These are phyloP conservation scores for Fagopyrum tataricum DNA, from an alignment of 148 eudicot species.

Conservation along the genomic window DNA sequence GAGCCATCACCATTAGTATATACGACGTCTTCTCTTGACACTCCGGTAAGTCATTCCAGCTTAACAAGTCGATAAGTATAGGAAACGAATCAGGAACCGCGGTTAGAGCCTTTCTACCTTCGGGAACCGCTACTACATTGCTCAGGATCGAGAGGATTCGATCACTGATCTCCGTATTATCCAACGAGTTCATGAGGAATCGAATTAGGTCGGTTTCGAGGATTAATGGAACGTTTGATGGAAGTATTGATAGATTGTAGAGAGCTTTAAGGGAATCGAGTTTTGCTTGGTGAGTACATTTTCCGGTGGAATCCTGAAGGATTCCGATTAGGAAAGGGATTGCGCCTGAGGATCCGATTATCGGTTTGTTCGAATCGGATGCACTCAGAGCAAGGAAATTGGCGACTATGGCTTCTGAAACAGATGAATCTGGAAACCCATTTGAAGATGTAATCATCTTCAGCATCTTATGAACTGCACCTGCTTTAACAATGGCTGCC, in stretches of 20 bases:
- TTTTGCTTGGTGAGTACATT: conserved; percentile 34
- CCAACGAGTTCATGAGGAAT: conserved; percentile 39
- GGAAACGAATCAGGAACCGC: conserved; percentile 40
- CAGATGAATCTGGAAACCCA: conserved; percentile 23
- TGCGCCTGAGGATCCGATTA: conserved; percentile 80
- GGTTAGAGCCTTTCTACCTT: conserved; percentile 62
- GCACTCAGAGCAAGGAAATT: conserved; percentile 90
- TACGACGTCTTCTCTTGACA: conserved; percentile 89
- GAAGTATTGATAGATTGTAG: conserved; percentile 68
- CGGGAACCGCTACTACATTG: conserved; percentile 49
- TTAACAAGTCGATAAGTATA: conserved; percentile 58
- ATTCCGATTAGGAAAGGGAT: conserved; percentile 51
- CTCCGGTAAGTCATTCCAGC: conserved; percentile 70
- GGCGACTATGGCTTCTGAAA: conserved; percentile 73
- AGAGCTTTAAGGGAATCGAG: conserved; percentile 75
- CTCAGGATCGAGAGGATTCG: conserved; percentile 62
- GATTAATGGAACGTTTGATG: conserved; percentile 42
- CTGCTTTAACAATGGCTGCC: conserved; percentile 83
- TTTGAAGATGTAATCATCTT: conserved; percentile 45
- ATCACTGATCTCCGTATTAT: conserved; percentile 51
- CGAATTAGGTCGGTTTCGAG: conserved; percentile 50
- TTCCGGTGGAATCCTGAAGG: conserved; percentile 27
- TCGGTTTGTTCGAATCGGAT: conserved; percentile 65
- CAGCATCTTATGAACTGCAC: conserved; percentile 90
- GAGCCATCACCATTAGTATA: conserved; percentile 88